Base-by-base conservation (phyloP, 2,329 filamentous ascomycete species). In the Grosmannia penicillata region DNA sequence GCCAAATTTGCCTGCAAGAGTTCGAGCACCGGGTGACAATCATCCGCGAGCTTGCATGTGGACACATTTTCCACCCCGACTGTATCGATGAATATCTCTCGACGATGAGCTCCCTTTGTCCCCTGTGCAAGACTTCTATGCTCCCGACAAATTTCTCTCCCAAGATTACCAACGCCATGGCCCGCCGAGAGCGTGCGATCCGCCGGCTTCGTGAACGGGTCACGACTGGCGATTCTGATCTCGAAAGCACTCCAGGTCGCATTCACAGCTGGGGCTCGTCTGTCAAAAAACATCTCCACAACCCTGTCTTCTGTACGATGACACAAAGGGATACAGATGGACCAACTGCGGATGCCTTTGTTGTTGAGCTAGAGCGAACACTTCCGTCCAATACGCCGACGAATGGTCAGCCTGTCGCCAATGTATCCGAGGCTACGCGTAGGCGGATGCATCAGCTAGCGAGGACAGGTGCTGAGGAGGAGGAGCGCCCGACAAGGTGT, bases 21-120 rank as follows among this genome's bases (percentile, higher is more conserved):
- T 96, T 84, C 51, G 68, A 80, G 22, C 70, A 75, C 14, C 70
- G 73, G 27, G 60, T 67, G 15, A 80, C 82, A 0, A 71, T 76
- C 17, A 86, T 96, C 39, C 80, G 86, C 39, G 82, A 95, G 57
- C 65, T 96, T 3, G 76, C 84, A 0, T 98, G 91, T 49, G 77
- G 81, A 1, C 91, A 98, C 54, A 89, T 96, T 40, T 98, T 87
- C 57, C 89, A 98, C 48, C 80, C 83, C 0, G 79, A 82, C 46
- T 98, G 91, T 52, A 87, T 96, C 46, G 87, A 96, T 52, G 72
- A 78, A 18, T 94, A 91, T 50, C 65, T 96, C 11, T 67, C 70
- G 31, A 68, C 76, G 39, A 79, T 80, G 52, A 93, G 82, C 53
- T 93, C 83, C 15, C 66, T 95, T 2, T 98, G 91, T 51, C 89